phyloP scores from a whole-genome alignment of 148 eudicot genomes.

The Silene uniflora region DNA sequence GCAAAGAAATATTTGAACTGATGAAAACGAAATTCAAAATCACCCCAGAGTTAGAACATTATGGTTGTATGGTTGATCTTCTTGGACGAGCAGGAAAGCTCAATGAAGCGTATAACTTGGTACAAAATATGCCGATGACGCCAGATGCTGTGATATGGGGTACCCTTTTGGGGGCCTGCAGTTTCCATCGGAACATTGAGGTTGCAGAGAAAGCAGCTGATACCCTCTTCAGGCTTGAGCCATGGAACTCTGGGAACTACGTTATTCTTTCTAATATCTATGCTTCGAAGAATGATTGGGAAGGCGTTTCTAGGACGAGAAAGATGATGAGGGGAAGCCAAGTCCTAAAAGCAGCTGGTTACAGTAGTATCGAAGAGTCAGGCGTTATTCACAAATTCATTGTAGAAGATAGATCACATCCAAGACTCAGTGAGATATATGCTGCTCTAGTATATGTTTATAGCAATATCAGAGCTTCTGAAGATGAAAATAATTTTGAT shows the following conservation, averaged over 20 bases:
- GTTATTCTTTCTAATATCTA: conserved; percentile 66
- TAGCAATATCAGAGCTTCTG: conserved; percentile 32
- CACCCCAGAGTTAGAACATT: conserved; percentile 50
- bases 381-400: conserved; percentile 61
- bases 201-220: conserved; percentile 59
- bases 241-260: conserved; percentile 63
- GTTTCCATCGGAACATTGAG: conserved; percentile 44
- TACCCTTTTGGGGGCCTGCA: conserved; percentile 55
- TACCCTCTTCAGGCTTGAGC: conserved; percentile 49
- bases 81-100: conserved; percentile 59
- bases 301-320: conserved; percentile 54
- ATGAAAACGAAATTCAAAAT: conserved; percentile 40
- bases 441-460: conserved; percentile 38
- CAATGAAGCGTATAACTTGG: conserved; percentile 42
- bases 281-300: conserved; percentile 43
- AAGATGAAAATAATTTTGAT: conserved; percentile 19
- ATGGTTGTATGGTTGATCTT: conserved; percentile 73
- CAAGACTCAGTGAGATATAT: conserved; percentile 47
- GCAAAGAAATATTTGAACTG: conserved; percentile 38
- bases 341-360: conserved; percentile 60
- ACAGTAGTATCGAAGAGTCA: conserved; percentile 69
- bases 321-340: conserved; percentile 56
- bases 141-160: conserved; percentile 62
- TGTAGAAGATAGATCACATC: conserved; percentile 76
- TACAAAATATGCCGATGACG: conserved; percentile 41